Evolutionary conservation across 495 filamentous ascomycete genomes (phyloP).

Genomic region (Umbilicaria muhlenbergii): DNA sequence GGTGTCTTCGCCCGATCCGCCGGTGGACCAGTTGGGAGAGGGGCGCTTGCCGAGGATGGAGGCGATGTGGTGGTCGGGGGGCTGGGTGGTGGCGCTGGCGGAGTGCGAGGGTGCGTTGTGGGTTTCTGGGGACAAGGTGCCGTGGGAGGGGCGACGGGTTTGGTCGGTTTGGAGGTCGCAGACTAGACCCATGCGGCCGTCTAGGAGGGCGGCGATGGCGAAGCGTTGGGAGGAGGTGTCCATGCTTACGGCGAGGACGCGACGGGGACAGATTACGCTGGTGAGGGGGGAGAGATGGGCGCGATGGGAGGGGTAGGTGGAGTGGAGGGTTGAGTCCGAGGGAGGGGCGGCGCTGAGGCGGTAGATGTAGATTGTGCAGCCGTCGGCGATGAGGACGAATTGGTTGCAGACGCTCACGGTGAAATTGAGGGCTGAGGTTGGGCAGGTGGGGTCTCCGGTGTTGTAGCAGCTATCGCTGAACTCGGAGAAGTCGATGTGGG

Average conservation of each 20-base stretch:
- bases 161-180: constrained; percentile 29
- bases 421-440: constrained; percentile 20
- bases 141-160: background rate
- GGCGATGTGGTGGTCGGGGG: constrained; percentile 48
- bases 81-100: constrained; percentile 50
- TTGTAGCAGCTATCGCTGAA: constrained; percentile 3
- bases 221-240: constrained; percentile 42
- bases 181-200: constrained; percentile 46
- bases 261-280: constrained; percentile 40
- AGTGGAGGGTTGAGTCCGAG: constrained; percentile 3
- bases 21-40: background rate
- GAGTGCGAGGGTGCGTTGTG: constrained; percentile 49
- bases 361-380: constrained; percentile 47
- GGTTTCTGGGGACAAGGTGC: constrained; percentile 19
- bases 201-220: constrained; percentile 44
- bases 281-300: constrained; percentile 28
- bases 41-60: constrained; percentile 29
- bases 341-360: constrained; percentile 23
- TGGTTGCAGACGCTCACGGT: constrained; percentile 43
- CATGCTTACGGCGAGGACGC: constrained; percentile 47
- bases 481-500: constrained; percentile 15
- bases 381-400: constrained; percentile 41
- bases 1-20: background rate
- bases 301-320: constrained; percentile 8
- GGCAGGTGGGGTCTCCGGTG: background rate